Percentiles rank a stretch among this genome's conserved stretches.
These are phyloP conservation scores for Candida manassasensis DNA, from an alignment of 805 yeast species.

Conservation along the genomic window DNA sequence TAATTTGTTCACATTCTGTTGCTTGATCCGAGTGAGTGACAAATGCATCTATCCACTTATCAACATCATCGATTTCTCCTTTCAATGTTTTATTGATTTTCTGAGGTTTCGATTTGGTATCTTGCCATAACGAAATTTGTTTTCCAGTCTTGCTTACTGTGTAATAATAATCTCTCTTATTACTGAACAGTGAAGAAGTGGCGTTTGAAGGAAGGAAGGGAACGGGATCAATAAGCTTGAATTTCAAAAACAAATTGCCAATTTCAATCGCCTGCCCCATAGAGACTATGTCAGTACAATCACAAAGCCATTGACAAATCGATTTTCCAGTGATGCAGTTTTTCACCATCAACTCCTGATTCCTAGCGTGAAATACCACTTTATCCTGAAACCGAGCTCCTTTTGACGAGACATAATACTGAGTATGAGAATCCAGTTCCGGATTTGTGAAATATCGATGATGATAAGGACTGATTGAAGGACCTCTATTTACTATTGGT, in stretches of 20 bases:
- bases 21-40: neutral
- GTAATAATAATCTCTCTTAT: constrained; percentile 35
- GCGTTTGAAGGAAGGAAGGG: constrained; percentile 30
- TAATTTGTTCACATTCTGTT: neutral
- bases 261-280: constrained; percentile 49
- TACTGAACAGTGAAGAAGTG: constrained; percentile 14
- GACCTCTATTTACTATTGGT: neutral
- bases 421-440: constrained; percentile 75
- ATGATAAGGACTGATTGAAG: constrained; percentile 55
- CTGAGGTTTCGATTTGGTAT: neutral
- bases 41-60: neutral
- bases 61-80: constrained; percentile 3
- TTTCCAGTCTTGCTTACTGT: constrained; percentile 41
- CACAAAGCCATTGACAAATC: constrained; percentile 81
- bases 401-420: constrained; percentile 62
- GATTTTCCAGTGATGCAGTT: constrained; percentile 71
- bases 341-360: constrained; percentile 21
- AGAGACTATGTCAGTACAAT: constrained; percentile 71
- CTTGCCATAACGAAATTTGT: constrained; percentile 10
- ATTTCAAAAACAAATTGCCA: constrained; percentile 45
- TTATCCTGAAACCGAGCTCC: constrained; percentile 60
- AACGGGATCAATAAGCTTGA: constrained; percentile 46
- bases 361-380: constrained; percentile 21
- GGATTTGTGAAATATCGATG: constrained; percentile 84
- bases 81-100: neutral